These are phyloP conservation scores for Aspergillus bombycis DNA, from an alignment of 2,329 filamentous ascomycete genomes.

Conservation along the genomic window DNA sequence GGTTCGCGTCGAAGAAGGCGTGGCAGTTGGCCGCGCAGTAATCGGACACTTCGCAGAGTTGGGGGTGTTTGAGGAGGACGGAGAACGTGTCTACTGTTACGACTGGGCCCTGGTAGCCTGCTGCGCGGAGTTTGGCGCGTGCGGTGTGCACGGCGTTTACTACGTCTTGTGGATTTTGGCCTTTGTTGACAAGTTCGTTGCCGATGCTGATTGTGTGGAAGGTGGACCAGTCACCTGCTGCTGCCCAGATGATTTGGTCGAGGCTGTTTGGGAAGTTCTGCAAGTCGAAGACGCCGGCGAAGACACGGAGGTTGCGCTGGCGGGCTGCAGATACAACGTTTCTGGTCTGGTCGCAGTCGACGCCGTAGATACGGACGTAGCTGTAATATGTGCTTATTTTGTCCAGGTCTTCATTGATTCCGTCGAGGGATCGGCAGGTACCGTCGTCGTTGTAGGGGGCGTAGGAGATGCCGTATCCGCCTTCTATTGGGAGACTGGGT, in stretches of 20 bases:
- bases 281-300: constrained; percentile 74
- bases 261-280: constrained; percentile 60
- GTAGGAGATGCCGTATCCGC: constrained; percentile 57
- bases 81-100: constrained; percentile 81
- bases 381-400: constrained; percentile 57
- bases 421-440: constrained; percentile 66
- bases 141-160: constrained; percentile 61
- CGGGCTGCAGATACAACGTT: constrained; percentile 66
- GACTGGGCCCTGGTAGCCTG: constrained; percentile 72
- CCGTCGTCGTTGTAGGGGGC: constrained; percentile 60
- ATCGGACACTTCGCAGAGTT: constrained; percentile 73
- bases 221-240: constrained; percentile 66
- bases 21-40: constrained; percentile 82
- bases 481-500: constrained; percentile 3
- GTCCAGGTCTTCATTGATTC: constrained; percentile 68
- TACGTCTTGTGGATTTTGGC: constrained; percentile 57
- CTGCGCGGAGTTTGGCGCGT: constrained; percentile 59
- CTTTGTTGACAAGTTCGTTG: constrained; percentile 77
- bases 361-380: constrained; percentile 75
- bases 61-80: constrained; percentile 66
- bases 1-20: constrained; percentile 76
- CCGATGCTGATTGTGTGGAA: constrained; percentile 76
- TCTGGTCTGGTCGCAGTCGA: constrained; percentile 73
- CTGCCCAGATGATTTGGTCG: constrained; percentile 61
- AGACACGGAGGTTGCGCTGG: constrained; percentile 68